Base-by-base conservation (phyloP, 208 protist genomes). In the Leishmania tropica region DNA sequence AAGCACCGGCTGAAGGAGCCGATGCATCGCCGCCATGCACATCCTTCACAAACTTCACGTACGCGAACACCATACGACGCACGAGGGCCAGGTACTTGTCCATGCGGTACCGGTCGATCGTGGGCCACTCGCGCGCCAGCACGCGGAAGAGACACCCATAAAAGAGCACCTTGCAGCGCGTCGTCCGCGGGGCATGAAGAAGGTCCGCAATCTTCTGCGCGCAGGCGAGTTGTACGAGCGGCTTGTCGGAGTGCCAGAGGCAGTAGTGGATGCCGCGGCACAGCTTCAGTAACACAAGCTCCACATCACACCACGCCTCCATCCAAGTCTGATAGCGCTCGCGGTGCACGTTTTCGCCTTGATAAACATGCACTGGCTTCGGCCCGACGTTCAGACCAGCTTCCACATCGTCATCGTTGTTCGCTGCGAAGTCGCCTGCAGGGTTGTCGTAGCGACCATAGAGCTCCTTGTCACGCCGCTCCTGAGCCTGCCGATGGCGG, bases 201-300 rank as follows among this genome's bases (percentile, higher is more conserved):
- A 98, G 86, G 28, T 89, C 65, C 1, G 93, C 88, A 31, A 98
- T 97, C 40, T 81, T 81, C 82, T 92, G 80, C 58, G 96, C 94
- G 75, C 95, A 97, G 58, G 89, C 92, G 7, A 93, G 89, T 87
- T 98, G 96, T 40, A 97, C 96, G 0, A 96, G 87, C 17, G 93
- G 96, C 88, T 98, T 98, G 86, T 98, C 96, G 0, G 93, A 94
- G 87, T 98, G 96, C 94, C 94, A 98, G 37, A 98, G 85, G 85
- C 94, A 97, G 88, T 92, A 98, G 84, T 91, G 90, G 21, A 97
- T 83, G 62, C 94, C 96, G 35, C 92, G 92, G 73, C 88, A 91
- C 2, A 98, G 87, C 87, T 98, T 98, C 71, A 95, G 78, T 31
- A 96, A 87, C n/a, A 96, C 85, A 10, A 96, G 86, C 88, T 96